phyloP scores from a whole-genome alignment of 2,329 filamentous ascomycete genomes.

The Cercospora zeina region DNA sequence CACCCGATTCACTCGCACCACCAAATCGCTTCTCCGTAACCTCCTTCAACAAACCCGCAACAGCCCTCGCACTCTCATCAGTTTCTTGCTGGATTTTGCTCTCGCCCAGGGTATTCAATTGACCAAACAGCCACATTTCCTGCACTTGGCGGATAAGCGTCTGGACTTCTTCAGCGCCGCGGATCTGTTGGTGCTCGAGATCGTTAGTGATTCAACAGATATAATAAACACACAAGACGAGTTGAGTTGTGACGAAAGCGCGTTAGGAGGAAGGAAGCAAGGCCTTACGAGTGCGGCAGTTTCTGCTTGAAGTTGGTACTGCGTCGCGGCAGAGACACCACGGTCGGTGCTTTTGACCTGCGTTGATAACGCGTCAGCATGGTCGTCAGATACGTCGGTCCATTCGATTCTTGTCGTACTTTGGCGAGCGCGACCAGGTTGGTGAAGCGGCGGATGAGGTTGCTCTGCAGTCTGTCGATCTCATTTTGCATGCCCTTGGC shows the following conservation, averaged over 20 bases:
- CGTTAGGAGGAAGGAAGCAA: not conserved
- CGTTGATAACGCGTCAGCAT: not conserved
- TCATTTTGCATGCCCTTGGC: slow-evolving; percentile 46
- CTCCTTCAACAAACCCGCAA: slow-evolving; percentile 48
- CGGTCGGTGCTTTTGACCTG: slow-evolving; percentile 55
- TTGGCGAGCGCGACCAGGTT: slow-evolving; percentile 57
- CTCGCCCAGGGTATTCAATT: slow-evolving; percentile 57
- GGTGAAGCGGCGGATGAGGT: slow-evolving; percentile 55
- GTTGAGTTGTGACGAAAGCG: not conserved
- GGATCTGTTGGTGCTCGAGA: slow-evolving; percentile 48
- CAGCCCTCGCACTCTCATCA: slow-evolving; percentile 51
- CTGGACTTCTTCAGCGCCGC: slow-evolving; percentile 62
- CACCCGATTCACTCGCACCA: not conserved
- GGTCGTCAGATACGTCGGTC: no score
- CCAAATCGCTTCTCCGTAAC: slow-evolving; percentile 25
- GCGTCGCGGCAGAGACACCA: slow-evolving; percentile 57
- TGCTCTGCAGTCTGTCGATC: slow-evolving; percentile 44
- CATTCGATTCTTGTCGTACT: slow-evolving; percentile 38
- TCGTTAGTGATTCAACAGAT: no score
- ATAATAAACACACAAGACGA: no score
- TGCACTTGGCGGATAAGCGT: slow-evolving; percentile 63
- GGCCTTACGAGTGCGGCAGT: slow-evolving; percentile 56
- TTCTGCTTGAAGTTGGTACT: slow-evolving; percentile 60
- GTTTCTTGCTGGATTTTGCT: slow-evolving; percentile 46
- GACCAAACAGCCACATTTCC: slow-evolving; percentile 67